Evolutionary conservation across 202 grass and related monocot genomes (phyloP).

Genomic region (Panicum hallii): DNA sequence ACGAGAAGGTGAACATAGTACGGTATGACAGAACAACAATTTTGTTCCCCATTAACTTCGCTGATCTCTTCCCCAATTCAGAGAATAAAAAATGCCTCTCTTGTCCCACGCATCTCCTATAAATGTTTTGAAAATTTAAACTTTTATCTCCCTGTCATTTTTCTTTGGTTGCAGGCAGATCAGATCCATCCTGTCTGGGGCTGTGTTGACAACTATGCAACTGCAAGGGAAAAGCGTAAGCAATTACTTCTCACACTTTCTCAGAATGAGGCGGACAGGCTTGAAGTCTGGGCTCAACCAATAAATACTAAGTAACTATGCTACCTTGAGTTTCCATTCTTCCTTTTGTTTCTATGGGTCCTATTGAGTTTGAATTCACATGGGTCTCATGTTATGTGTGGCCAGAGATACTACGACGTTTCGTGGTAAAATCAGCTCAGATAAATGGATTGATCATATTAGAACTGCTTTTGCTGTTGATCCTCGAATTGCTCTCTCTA

Average conservation of each 20-base stretch:
- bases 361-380: slow-evolving; percentile 34
- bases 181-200: slow-evolving; percentile 93
- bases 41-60: not conserved
- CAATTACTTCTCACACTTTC: slow-evolving; percentile 90
- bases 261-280: slow-evolving; percentile 93
- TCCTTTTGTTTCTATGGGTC: slow-evolving; percentile 45
- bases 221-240: slow-evolving; percentile 80
- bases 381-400: slow-evolving; percentile 40
- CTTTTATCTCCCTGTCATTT: slow-evolving; percentile 23
- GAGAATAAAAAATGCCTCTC: slow-evolving; percentile 20
- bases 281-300: slow-evolving; percentile 98
- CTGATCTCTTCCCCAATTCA: not conserved
- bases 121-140: slow-evolving; percentile 32
- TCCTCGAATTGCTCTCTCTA: slow-evolving; percentile 75
- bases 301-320: slow-evolving; percentile 86
- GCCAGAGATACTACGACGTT: slow-evolving; percentile 72
- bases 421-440: slow-evolving; percentile 81
- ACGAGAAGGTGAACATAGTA: slow-evolving; percentile 67
- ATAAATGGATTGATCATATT: slow-evolving; percentile 95
- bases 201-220: slow-evolving; percentile 74
- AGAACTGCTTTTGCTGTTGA: slow-evolving; percentile 97
- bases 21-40: slow-evolving; percentile 43
- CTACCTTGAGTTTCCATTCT: slow-evolving; percentile 24
- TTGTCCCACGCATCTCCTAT: not conserved
- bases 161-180: slow-evolving; percentile 63